Conservation (phyloP, 129 eudicot genomes). For the Lonicera japonica region DNA sequence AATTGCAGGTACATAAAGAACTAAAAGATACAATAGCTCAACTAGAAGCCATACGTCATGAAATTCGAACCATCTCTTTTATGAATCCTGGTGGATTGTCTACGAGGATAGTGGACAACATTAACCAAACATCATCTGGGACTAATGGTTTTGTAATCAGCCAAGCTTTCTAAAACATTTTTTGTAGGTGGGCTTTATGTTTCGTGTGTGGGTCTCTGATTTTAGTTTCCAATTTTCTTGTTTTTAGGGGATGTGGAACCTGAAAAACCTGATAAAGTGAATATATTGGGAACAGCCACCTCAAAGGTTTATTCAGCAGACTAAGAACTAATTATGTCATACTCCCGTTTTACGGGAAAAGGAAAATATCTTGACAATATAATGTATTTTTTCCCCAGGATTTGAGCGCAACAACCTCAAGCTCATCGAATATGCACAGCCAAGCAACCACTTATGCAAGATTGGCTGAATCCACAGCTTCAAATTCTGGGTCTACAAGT, state of each 20-base stretch:
- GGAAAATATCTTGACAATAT: background rate
- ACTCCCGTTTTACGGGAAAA: background rate
- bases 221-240: conserved; percentile 1
- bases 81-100: conserved; percentile 81
- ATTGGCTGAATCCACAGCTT: conserved; percentile 61
- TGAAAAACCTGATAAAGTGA: conserved; percentile 24
- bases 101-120: conserved; percentile 53
- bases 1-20: conserved; percentile 96
- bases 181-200: background rate
- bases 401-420: conserved; percentile 24
- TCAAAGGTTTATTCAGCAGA: conserved; percentile 24
- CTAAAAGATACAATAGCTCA: conserved; percentile 90
- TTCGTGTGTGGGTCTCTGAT: conserved; percentile 9
- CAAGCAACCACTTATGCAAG: conserved; percentile 69
- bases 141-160: conserved; percentile 31
- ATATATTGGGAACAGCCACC: conserved; percentile 6
- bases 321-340: background rate
- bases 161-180: background rate
- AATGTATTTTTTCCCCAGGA: conserved; percentile 33
- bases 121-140: conserved; percentile 17
- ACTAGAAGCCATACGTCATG: conserved; percentile 85
- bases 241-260: conserved; percentile 30
- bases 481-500: conserved; percentile 19
- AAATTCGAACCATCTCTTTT: conserved; percentile 61
- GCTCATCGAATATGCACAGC: conserved; percentile 49